Conservation (phyloP, 208 protist species). For the Lotmaria passim region DNA sequence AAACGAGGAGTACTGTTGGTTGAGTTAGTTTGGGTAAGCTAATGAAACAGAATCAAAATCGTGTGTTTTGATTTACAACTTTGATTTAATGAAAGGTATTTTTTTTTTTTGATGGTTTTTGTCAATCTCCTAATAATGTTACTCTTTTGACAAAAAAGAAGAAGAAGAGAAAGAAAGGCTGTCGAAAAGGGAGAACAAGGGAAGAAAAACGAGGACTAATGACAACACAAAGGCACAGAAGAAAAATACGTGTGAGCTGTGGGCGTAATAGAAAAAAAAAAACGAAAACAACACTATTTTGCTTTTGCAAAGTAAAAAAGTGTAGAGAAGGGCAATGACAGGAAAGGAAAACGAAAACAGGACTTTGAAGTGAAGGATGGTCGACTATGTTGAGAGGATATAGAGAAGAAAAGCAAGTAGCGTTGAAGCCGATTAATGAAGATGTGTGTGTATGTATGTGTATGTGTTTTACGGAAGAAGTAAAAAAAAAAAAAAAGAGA, state of each 20-base stretch:
- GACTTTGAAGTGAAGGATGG: constrained; percentile 20
- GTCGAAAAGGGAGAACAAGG: constrained; percentile 1
- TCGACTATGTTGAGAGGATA: background rate
- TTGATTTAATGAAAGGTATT: no score
- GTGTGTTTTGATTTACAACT: no score
- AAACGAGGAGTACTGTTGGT: constrained; percentile 10
- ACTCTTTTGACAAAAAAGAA: background rate
- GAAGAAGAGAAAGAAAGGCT: background rate
- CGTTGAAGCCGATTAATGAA: no score
- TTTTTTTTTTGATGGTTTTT: background rate
- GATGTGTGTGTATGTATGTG: no score
- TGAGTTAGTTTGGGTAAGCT: background rate
- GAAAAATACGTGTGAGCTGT: no score
- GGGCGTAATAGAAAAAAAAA: constrained; percentile 6
- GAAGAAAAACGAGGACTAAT: background rate
- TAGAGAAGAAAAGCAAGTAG: background rate
- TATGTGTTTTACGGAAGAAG: no score
- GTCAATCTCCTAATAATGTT: background rate
- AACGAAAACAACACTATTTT: background rate
- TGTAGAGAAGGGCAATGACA: no score
- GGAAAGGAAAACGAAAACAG: background rate
- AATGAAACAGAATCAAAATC: background rate
- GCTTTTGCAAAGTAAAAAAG: background rate
- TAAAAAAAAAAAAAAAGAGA: no score
- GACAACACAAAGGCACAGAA: background rate